phyloP scores from a whole-genome alignment of 2,329 filamentous ascomycete species.

The Chrysoporthe austroafricana region DNA sequence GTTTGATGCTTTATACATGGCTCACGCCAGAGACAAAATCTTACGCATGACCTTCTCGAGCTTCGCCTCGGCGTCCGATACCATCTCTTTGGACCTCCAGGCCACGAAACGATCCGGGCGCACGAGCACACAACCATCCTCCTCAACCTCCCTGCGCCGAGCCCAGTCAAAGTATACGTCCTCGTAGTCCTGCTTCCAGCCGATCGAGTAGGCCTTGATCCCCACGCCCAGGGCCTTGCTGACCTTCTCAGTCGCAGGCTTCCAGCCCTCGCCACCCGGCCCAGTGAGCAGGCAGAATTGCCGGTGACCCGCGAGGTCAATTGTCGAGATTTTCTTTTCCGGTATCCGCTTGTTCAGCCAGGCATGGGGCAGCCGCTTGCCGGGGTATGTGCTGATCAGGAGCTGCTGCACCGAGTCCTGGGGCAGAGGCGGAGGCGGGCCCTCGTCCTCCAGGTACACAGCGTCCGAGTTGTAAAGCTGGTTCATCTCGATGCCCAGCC shows the following conservation, averaged over 20 bases:
- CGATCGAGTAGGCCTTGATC: conserved; percentile 56
- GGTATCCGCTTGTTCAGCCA: conserved; percentile 60
- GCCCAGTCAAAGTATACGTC: conserved; percentile 67
- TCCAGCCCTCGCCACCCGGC: conserved; percentile 60
- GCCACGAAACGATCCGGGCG: conserved; percentile 63
- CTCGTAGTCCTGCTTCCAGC: conserved; percentile 62
- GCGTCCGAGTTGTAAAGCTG: conserved; percentile 55
- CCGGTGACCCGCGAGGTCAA: conserved; percentile 63
- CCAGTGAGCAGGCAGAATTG: conserved; percentile 56
- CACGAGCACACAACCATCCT: conserved; percentile 61
- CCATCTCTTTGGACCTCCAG: conserved; percentile 45
- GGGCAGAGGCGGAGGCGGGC: conserved; percentile 35
- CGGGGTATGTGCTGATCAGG: conserved; percentile 59
- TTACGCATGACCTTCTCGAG: conserved; percentile 32
- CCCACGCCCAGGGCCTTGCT: conserved; percentile 45
- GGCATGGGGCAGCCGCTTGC: conserved; percentile 62
- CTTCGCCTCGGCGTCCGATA: conserved; percentile 30
- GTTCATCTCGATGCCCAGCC: conserved; percentile 62
- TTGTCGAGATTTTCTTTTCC: conserved; percentile 53
- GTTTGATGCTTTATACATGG: conserved; percentile 1
- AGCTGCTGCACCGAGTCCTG: conserved; percentile 48
- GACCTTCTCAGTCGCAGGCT: conserved; percentile 48
- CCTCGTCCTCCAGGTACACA: conserved; percentile 52
- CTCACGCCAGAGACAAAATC: conserved; percentile 26
- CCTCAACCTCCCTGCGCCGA: conserved; percentile 54